phyloP scores from a whole-genome alignment of 495 filamentous ascomycete genomes.

The Annulohypoxylon stygium region DNA sequence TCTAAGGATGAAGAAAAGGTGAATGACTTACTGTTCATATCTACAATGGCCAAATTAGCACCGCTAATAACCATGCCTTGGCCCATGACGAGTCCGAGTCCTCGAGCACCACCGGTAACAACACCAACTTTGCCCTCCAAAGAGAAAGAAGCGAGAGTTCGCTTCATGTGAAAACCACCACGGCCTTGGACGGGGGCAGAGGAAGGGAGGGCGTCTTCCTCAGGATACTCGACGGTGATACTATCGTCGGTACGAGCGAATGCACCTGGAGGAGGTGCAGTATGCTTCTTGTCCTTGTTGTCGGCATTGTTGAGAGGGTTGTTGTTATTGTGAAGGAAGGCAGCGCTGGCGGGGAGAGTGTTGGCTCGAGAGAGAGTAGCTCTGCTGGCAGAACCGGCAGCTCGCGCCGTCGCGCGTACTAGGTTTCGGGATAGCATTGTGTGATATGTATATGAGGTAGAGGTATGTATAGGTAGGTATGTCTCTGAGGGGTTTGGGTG shows the following conservation, averaged over 20 bases:
- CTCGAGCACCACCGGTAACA: slow-evolving; percentile 88
- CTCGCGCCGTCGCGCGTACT: slow-evolving; percentile 41
- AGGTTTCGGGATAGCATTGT: slow-evolving; percentile 44
- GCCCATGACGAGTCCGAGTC: slow-evolving; percentile 90
- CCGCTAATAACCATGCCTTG: slow-evolving; percentile 89
- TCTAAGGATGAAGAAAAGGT: slow-evolving; percentile 4
- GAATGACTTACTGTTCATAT: slow-evolving; percentile 82
- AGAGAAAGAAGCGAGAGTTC: slow-evolving; percentile 72
- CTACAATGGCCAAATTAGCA: slow-evolving; percentile 90
- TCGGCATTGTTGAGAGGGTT: slow-evolving; percentile 45
- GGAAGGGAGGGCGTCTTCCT: slow-evolving; percentile 74
- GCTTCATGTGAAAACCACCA: slow-evolving; percentile 68
- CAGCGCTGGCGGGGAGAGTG: slow-evolving; percentile 34
- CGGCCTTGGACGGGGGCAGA: slow-evolving; percentile 76
- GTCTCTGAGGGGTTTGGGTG: slow-evolving; percentile 3
- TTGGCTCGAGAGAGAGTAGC: slow-evolving; percentile 36
- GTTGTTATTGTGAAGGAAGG: slow-evolving; percentile 48
- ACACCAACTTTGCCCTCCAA: slow-evolving; percentile 82
- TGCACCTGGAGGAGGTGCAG: slow-evolving; percentile 53
- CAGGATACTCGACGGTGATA: slow-evolving; percentile 81
- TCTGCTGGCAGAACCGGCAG: slow-evolving; percentile 31
- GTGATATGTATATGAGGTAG: slow-evolving; percentile 8
- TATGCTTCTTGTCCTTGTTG: slow-evolving; percentile 47
- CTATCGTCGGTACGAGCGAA: slow-evolving; percentile 84
- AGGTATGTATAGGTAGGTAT: not conserved